phyloP scores from a whole-genome alignment of 2,329 filamentous ascomycete genomes.

The Alternaria sp. region DNA sequence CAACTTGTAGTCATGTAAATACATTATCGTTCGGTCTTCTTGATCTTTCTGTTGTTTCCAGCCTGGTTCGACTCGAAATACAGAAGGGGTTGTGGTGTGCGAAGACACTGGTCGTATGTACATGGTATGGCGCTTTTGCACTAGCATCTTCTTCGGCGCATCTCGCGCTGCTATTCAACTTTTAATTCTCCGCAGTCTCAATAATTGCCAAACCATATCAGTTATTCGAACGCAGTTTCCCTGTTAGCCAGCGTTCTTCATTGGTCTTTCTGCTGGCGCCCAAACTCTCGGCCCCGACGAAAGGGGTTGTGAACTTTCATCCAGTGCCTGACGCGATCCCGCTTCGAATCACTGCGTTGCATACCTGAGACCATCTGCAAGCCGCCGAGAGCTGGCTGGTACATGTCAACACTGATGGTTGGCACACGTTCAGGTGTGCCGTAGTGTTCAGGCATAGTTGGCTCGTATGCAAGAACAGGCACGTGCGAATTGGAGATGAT shows the following conservation, averaged over 20 bases:
- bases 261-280: neutral
- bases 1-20: no score
- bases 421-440: neutral
- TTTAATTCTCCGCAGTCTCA: neutral
- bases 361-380: conserved; percentile 7
- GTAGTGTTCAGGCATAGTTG: neutral
- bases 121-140: neutral
- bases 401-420: conserved; percentile 12
- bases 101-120: neutral
- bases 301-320: conserved; percentile 3
- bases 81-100: neutral
- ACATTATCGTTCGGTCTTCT: no score
- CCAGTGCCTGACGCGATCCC: conserved; percentile 9
- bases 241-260: neutral
- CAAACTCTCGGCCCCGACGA: neutral
- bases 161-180: neutral
- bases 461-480: neutral
- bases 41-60: neutral
- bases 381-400: conserved; percentile 17
- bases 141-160: neutral
- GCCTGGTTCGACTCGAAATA: no score
- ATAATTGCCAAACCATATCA: neutral
- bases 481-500: neutral
- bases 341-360: conserved; percentile 4
- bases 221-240: neutral